Base-by-base conservation (phyloP, 169 alveolate genomes). In the Pseudocohnilembus persalinus region DNA sequence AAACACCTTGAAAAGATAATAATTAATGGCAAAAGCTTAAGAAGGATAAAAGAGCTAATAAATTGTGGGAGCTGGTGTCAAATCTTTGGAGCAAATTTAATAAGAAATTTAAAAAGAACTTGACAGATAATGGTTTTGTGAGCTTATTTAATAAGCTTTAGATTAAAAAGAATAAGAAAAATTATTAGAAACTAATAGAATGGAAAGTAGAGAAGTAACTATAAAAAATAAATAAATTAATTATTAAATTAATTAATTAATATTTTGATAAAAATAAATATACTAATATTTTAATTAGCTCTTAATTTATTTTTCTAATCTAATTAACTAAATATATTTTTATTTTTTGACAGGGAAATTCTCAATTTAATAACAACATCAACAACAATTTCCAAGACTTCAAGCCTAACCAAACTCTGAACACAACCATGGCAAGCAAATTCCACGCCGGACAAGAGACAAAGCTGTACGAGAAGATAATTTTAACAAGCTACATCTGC, bases 401-500 rank as follows among this genome's bases (percentile, higher is more conserved):
- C 27, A 74, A 4, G 84, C 31, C 20, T 27, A 35, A 73, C 68
- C 84, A 35, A 28, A 32, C 76, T 0, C 34, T 79, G 76, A 79
- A 63, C 63, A 35, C 35, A 29, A 79, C 88, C 49, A 75, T 49
- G 85, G 68, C 82, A 73, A 78, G 87, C 35, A 82, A 74, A 82
- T 72, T 82, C 83, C 90, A 82, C 84, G 81, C 27, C 83, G 88
- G 83, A 26, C 74, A 76, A 74, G 91, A 87, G 74, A 83, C 64
- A 74, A 90, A 68, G 64, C 87, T 80, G n/a, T 83, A 79, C 31
- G 88, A 81, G 65, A 89, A 78, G 81, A 83, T 87, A 49, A 83
- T 83, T 0, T 94, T 93, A 25, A 98, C 96, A 73, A 88, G 84
- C n/a, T 96, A 96, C 84, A 93, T 94, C 31, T 96, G 97, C 85